phyloP scores from a whole-genome alignment of 139 green algal genomes.

The Micromonas pusilla region DNA sequence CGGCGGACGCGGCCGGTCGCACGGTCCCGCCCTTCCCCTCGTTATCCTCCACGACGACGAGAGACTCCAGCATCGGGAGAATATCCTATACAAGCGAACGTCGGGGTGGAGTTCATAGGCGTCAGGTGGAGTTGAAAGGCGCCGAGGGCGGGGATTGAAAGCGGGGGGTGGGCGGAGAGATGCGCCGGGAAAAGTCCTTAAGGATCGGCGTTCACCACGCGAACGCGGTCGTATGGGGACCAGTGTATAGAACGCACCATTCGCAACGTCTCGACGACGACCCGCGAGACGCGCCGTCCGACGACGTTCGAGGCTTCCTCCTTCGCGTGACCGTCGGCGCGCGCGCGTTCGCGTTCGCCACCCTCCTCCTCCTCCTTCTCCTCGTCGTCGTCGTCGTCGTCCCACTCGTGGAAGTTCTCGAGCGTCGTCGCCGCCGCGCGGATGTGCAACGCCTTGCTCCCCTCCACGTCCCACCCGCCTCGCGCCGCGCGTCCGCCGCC shows the following conservation, averaged over 20 bases:
- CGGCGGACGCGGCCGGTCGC: constrained; percentile 64
- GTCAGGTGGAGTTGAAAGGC: no score
- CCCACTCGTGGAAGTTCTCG: background rate
- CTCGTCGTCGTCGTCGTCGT: constrained; percentile 27
- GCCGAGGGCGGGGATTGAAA: no score
- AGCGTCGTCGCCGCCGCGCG: constrained; percentile 21
- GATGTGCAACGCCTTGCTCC: constrained; percentile 30
- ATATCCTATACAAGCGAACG: no score
- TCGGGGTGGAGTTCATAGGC: no score
- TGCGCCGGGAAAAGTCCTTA: no score
- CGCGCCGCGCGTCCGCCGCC: constrained; percentile 39
- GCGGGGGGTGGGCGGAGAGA: no score
- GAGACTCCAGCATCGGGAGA: background rate
- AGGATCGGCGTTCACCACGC: no score
- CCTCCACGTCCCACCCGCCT: constrained; percentile 63
- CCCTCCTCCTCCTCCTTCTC: no score
- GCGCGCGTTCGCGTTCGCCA: no score
- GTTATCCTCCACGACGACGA: constrained; percentile 14
- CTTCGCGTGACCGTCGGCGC: constrained; percentile 17
- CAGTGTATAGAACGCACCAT: no score
- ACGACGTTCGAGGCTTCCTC: constrained; percentile 11
- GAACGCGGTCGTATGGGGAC: no score
- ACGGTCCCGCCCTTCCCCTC: constrained; percentile 41
- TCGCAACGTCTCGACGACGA: background rate
- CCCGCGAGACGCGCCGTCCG: background rate